Percentiles rank a stretch among this genome's conserved stretches.
phyloP scores from a whole-genome alignment of 495 filamentous ascomycete species.

The Glarea lozoyensis region DNA sequence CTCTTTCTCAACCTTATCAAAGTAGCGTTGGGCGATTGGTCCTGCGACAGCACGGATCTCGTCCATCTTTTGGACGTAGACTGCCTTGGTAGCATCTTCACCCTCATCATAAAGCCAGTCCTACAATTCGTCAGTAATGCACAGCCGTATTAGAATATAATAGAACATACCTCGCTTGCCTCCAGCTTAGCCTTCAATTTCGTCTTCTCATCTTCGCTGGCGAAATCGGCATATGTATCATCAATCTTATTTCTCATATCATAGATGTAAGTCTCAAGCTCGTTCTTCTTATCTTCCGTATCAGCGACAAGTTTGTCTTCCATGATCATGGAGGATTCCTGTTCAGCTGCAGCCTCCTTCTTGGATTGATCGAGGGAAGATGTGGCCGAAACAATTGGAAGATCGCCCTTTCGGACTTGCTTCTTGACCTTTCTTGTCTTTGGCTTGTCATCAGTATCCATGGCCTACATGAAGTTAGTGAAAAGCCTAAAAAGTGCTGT shows the following conservation, averaged over 20 bases:
- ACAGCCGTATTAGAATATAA: not conserved
- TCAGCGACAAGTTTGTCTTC: conserved; percentile 98
- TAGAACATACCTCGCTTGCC: conserved; percentile 63
- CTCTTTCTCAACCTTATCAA: conserved; percentile 88
- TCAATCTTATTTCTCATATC: conserved; percentile 90
- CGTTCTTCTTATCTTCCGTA: conserved; percentile 99
- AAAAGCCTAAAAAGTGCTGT: no score
- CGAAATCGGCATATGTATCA: conserved; percentile 78
- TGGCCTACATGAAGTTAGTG: conserved; percentile 49
- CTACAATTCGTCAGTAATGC: no score
- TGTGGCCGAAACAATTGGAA: conserved; percentile 78
- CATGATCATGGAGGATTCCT: conserved; percentile 85
- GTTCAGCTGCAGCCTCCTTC: conserved; percentile 63
- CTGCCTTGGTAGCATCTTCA: conserved; percentile 86
- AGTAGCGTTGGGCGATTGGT: conserved; percentile 88
- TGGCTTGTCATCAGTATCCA: conserved; percentile 78
- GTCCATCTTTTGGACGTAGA: conserved; percentile 90
- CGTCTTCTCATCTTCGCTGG: conserved; percentile 85
- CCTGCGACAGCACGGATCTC: conserved; percentile 87
- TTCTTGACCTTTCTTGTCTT: conserved; percentile 99
- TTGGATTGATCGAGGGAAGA: conserved; percentile 59
- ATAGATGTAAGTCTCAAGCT: conserved; percentile 95
- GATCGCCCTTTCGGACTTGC: conserved; percentile 95
- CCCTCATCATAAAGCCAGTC: conserved; percentile 99
- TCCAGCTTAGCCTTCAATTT: conserved; percentile 75